A percentile compares a stretch with the other conserved stretches of the same genome.
These are phyloP conservation scores for Paecilomyces fulvus DNA, from an alignment of 2,329 filamentous ascomycete genomes.

Conservation along the genomic window DNA sequence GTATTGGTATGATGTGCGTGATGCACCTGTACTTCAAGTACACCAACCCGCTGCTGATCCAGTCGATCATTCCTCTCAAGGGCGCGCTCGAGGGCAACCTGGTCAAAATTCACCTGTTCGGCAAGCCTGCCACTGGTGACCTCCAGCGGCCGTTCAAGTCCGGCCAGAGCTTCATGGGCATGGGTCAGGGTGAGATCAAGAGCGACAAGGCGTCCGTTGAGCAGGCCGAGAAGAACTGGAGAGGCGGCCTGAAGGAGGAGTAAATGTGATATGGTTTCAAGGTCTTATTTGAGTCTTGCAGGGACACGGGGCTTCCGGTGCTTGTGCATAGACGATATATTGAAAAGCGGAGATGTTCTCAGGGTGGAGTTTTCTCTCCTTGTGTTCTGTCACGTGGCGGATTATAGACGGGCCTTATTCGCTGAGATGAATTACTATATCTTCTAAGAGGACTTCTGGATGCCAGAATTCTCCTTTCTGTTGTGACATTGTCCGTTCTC, in stretches of 20 bases:
- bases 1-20: conserved; percentile 92
- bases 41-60: conserved; percentile 97
- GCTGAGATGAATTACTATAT: neutral
- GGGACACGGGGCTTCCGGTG: neutral
- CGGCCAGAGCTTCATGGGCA: conserved; percentile 70
- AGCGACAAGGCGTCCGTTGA: conserved; percentile 76
- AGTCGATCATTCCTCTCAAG: conserved; percentile 98
- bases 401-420: neutral
- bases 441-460: neutral
- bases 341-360: neutral
- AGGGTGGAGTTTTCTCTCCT: neutral
- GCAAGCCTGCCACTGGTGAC: conserved; percentile 77
- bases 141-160: conserved; percentile 95
- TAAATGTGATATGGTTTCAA: conserved; percentile 16
- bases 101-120: conserved; percentile 89
- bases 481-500: neutral
- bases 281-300: neutral
- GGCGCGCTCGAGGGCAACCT: conserved; percentile 89
- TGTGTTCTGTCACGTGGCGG: neutral
- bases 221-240: conserved; percentile 41
- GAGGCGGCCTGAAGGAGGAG: conserved; percentile 44
- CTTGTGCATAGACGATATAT: neutral
- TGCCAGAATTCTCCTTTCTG: neutral
- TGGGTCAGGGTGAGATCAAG: conserved; percentile 61
- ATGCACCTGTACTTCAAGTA: conserved; percentile 99